A percentile compares a stretch with the other conserved stretches of the same genome.
These are phyloP conservation scores for Paraphoma chrysanthemicola DNA, from an alignment of 2,329 filamentous ascomycete species.

Conservation along the genomic window DNA sequence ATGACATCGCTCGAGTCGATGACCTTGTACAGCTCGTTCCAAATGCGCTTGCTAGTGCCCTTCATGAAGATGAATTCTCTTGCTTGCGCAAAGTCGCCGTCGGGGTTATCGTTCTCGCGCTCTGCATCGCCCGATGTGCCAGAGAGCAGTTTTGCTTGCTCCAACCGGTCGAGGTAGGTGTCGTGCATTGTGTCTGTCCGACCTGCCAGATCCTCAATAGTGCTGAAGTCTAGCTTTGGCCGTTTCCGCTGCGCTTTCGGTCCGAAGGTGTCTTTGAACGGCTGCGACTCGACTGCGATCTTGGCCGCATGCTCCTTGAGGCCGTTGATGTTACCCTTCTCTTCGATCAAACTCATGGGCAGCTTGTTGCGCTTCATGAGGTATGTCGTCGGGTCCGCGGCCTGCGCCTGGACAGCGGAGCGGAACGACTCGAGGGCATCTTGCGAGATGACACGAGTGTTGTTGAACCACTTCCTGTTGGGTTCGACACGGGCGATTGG, in stretches of 20 bases:
- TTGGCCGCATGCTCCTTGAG: constrained; percentile 93
- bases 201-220: constrained; percentile 80
- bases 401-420: constrained; percentile 88
- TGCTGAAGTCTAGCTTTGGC: constrained; percentile 85
- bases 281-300: constrained; percentile 86
- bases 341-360: constrained; percentile 90
- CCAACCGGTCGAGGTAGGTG: constrained; percentile 78
- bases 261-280: constrained; percentile 89
- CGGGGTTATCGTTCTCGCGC: constrained; percentile 52
- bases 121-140: constrained; percentile 68
- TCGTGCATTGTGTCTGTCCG: constrained; percentile 82
- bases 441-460: constrained; percentile 88
- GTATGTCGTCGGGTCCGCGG: constrained; percentile 89
- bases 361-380: constrained; percentile 97
- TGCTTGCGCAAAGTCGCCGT: constrained; percentile 54
- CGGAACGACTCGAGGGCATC: constrained; percentile 87
- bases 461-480: constrained; percentile 97
- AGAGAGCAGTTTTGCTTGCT: constrained; percentile 78
- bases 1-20: constrained; percentile 96
- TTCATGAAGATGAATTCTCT: constrained; percentile 83
- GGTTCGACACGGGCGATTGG: constrained; percentile 90
- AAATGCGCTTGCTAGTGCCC: constrained; percentile 82
- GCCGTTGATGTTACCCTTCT: constrained; percentile 75
- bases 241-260: constrained; percentile 92
- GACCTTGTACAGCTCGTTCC: constrained; percentile 94